Percentiles rank a stretch among this genome's conserved stretches.
phyloP scores from a whole-genome alignment of 2,329 filamentous ascomycete species.

The Colletotrichum sp. region DNA sequence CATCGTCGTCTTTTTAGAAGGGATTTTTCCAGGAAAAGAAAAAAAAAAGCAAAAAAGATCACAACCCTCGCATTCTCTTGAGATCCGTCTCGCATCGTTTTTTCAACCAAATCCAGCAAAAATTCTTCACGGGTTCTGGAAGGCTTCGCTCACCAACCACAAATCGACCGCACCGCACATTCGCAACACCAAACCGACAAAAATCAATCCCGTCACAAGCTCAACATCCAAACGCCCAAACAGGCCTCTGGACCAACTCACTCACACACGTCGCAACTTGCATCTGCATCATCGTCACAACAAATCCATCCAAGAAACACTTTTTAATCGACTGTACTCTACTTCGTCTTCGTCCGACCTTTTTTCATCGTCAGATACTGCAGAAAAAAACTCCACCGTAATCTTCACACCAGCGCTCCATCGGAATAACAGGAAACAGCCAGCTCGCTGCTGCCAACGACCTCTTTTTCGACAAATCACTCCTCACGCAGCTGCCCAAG shows the following conservation, averaged over 20 bases:
- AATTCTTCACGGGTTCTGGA: slow-evolving; percentile 14
- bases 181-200: slow-evolving; percentile 9
- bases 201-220: neutral
- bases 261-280: neutral
- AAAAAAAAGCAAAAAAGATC: neutral
- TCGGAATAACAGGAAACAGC: neutral
- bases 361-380: neutral
- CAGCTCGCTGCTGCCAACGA: neutral
- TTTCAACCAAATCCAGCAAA: slow-evolving; percentile 6
- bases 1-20: slow-evolving; percentile 29
- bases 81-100: slow-evolving; percentile 22
- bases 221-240: neutral
- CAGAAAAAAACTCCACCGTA: slow-evolving; percentile 6
- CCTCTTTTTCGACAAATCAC: neutral
- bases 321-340: slow-evolving; percentile 43
- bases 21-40: slow-evolving; percentile 3
- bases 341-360: slow-evolving; percentile 22
- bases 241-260: neutral
- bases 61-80: slow-evolving; percentile 16
- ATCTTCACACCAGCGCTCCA: slow-evolving; percentile 11
- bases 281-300: neutral
- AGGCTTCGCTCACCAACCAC: slow-evolving; percentile 8
- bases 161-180: neutral
- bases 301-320: slow-evolving; percentile 24
- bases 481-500: neutral